Conservation (phyloP, 2,329 filamentous ascomycete species). For the Fusarium sp. region DNA sequence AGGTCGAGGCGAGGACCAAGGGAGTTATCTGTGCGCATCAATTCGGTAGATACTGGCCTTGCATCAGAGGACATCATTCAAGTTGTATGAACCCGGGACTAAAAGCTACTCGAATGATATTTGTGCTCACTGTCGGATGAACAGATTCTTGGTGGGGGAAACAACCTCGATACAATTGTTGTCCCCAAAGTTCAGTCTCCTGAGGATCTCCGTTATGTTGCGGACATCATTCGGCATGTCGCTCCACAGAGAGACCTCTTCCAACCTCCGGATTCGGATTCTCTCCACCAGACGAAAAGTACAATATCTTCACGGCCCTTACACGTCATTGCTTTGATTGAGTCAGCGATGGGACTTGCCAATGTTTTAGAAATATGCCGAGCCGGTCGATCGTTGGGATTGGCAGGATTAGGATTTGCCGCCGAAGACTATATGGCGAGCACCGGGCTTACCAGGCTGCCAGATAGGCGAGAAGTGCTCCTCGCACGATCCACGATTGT, state of each 20-base stretch:
- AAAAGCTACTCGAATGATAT: too few species aligned
- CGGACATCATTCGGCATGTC: not conserved
- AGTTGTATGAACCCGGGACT: not conserved
- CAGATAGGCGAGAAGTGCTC: not conserved
- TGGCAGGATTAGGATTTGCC: not conserved
- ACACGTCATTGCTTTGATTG: not conserved
- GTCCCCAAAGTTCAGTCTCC: not conserved
- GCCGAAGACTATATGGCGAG: not conserved
- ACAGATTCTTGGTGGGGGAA: not conserved
- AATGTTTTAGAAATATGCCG: not conserved
- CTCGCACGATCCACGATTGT: not conserved
- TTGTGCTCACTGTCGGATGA: not conserved
- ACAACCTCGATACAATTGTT: not conserved
- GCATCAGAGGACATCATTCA: not conserved
- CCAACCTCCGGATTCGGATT: not conserved
- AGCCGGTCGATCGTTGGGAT: not conserved
- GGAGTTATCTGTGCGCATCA: not conserved
- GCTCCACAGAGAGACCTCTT: not conserved
- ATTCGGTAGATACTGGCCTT: not conserved
- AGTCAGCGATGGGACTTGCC: not conserved
- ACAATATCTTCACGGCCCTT: not conserved
- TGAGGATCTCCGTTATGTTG: not conserved
- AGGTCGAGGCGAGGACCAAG: not conserved
- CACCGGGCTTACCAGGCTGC: not conserved
- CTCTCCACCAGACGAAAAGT: not conserved